phyloP scores from a whole-genome alignment of 192 early-diverging fungal species.

The Entomortierella parvispora region DNA sequence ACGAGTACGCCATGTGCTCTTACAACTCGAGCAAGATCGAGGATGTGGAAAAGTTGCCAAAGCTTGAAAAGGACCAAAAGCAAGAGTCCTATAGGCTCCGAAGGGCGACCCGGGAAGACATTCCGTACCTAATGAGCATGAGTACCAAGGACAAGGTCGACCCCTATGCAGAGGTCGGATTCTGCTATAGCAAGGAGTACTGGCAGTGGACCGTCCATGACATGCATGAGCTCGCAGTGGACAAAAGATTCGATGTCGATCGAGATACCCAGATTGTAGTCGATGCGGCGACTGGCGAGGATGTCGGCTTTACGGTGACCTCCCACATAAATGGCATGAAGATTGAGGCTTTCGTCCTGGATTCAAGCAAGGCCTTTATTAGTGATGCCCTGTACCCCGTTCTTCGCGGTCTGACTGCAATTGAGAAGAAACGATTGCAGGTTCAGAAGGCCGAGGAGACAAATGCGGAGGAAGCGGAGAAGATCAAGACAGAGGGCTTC shows the following conservation, averaged over 20 bases:
- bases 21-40: constrained; percentile 7
- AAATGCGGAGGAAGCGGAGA: constrained; percentile 1
- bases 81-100: constrained; percentile 23
- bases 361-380: not conserved
- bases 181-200: constrained; percentile 20
- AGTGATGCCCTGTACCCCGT: constrained; percentile 19
- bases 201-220: constrained; percentile 31
- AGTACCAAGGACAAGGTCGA: constrained; percentile 5
- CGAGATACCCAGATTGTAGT: constrained; percentile 16
- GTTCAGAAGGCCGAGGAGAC: not conserved
- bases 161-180: constrained; percentile 5
- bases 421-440: constrained; percentile 1
- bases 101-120: constrained; percentile 15
- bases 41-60: constrained; percentile 9
- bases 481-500: constrained; percentile 6
- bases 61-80: constrained; percentile 7
- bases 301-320: constrained; percentile 12
- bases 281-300: constrained; percentile 22
- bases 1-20: constrained; percentile 24
- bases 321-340: constrained; percentile 4
- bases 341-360: constrained; percentile 15
- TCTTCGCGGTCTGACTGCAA: constrained; percentile 9
- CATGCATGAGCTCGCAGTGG: constrained; percentile 3
- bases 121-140: constrained; percentile 18
- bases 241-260: not conserved